Conservation (phyloP, 164 flowering plant species). For the Vitis riparia region DNA sequence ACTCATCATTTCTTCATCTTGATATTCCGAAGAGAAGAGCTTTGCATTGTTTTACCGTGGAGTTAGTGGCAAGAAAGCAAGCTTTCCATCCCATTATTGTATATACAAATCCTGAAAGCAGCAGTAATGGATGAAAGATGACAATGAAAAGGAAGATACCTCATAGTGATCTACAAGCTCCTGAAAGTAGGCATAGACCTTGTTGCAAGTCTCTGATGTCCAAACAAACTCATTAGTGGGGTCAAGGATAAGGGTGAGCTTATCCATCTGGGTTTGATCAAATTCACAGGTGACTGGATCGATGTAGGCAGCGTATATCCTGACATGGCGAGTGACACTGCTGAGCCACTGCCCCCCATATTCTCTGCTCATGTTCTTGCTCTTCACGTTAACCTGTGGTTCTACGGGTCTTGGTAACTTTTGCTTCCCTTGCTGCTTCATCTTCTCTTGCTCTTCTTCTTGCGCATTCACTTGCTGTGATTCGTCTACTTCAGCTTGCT, state of each 20-base stretch:
- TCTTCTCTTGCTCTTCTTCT: slow-evolving; percentile 14
- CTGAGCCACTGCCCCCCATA: slow-evolving; percentile 89
- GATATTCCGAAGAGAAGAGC: not conserved
- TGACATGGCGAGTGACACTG: slow-evolving; percentile 69
- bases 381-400: slow-evolving; percentile 49
- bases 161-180: slow-evolving; percentile 93
- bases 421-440: slow-evolving; percentile 8
- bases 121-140: not conserved
- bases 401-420: slow-evolving; percentile 48
- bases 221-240: slow-evolving; percentile 84
- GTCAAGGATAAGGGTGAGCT: slow-evolving; percentile 83
- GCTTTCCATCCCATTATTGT: no score
- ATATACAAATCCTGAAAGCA: no score
- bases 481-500: slow-evolving; percentile 30
- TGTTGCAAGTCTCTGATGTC: slow-evolving; percentile 68
- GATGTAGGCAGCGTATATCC: slow-evolving; percentile 83
- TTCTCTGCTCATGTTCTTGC: slow-evolving; percentile 70
- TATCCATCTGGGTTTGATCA: slow-evolving; percentile 91
- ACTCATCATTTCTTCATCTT: not conserved
- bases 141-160: slow-evolving; percentile 34
- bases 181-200: slow-evolving; percentile 75
- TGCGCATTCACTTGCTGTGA: slow-evolving; percentile 11
- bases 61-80: no score
- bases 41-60: no score
- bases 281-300: slow-evolving; percentile 78